Evolutionary conservation across 1,284 basidiomycete genomes (phyloP), one percentile per base, ranked within the genome.

Genomic region (Cutaneotrichosporon sp.): DNA sequence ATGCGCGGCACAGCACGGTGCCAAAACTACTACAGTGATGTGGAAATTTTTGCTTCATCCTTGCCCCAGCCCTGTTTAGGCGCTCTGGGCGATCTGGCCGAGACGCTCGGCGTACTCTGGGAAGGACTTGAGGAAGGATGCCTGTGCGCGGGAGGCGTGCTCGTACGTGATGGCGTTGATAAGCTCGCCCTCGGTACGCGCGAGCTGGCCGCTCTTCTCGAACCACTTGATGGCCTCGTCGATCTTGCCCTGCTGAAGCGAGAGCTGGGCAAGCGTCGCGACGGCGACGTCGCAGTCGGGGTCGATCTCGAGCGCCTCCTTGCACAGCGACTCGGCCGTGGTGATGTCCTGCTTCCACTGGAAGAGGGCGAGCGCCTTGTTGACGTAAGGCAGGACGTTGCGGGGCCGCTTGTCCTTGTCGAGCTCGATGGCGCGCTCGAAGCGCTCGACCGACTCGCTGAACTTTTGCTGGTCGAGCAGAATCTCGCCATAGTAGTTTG

Each of bases 201-300:
- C 90, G 56, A 98, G 81, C 68, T 90, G 82, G 1, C 85, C 84
- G 68, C 89, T 87, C 67, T 84, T 81, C 68, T 85, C 83, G 68
- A 98, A 97, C 83, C 90, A 86, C 66, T 84, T 81, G 60, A 92
- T 84, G 7, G 94, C 93, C 57, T 86, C 81, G 45, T 87, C 84
- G 56, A 96, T 85, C 77, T 88, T 87, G 68, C 87, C 86, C 75
- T 94, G 90, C 77, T 98, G 94, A 61, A 98, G 74, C 58, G 82
- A 84, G 20, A 99, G 81, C 77, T 99, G 96, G 3, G 94, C 94
- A 34, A 98, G 82, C 0, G 93, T 97, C 14, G 91, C 91, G 4
- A 97, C 86, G 0, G 94, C 96, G 12, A 94, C 90, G 71, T 99
- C 96, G 76, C 94, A 98, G 63, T 94, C 91, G 15, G 87, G 80